A percentile compares a stretch with the other conserved stretches of the same genome.
These are phyloP conservation scores for Lepidium sativum DNA, from an alignment of 345 rosid species.

Conservation along the genomic window DNA sequence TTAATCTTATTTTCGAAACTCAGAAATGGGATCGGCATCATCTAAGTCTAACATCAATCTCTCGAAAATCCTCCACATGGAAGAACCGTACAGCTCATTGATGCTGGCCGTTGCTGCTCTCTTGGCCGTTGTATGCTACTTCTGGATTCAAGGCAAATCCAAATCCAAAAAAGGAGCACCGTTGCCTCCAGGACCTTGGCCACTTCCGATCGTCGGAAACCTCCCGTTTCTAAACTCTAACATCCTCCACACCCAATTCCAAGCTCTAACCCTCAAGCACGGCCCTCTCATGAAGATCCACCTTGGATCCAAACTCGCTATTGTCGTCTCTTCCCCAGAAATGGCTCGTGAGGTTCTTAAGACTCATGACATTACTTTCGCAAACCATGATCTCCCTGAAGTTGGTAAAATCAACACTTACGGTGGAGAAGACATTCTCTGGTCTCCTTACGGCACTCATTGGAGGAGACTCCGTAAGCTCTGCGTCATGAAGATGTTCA, in stretches of 20 bases:
- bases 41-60: background rate
- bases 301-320: slow-evolving; percentile 25
- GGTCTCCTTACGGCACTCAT: slow-evolving; percentile 31
- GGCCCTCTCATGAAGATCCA: slow-evolving; percentile 36
- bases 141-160: slow-evolving; percentile 12
- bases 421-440: slow-evolving; percentile 28
- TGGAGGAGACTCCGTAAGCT: slow-evolving; percentile 29
- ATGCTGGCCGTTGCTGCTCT: background rate
- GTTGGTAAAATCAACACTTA: slow-evolving; percentile 14
- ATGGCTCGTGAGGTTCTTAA: slow-evolving; percentile 29
- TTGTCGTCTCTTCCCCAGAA: slow-evolving; percentile 26
- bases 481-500: slow-evolving; percentile 29
- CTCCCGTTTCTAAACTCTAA: slow-evolving; percentile 29
- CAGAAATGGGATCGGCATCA: slow-evolving; percentile 6
- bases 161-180: slow-evolving; percentile 14
- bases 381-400: slow-evolving; percentile 30
- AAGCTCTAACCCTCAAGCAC: slow-evolving; percentile 18
- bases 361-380: slow-evolving; percentile 29
- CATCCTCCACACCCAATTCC: slow-evolving; percentile 19
- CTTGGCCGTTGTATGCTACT: slow-evolving; percentile 4
- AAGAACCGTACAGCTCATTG: slow-evolving; percentile 3
- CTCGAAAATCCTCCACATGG: slow-evolving; percentile 2
- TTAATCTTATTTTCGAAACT: too few relatives aligned
- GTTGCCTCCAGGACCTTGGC: slow-evolving; percentile 34
- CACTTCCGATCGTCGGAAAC: slow-evolving; percentile 32